Evolutionary conservation across 1,284 basidiomycete genomes (phyloP), one percentile per base, ranked within the genome.

Genomic region (Irpex sp.): DNA sequence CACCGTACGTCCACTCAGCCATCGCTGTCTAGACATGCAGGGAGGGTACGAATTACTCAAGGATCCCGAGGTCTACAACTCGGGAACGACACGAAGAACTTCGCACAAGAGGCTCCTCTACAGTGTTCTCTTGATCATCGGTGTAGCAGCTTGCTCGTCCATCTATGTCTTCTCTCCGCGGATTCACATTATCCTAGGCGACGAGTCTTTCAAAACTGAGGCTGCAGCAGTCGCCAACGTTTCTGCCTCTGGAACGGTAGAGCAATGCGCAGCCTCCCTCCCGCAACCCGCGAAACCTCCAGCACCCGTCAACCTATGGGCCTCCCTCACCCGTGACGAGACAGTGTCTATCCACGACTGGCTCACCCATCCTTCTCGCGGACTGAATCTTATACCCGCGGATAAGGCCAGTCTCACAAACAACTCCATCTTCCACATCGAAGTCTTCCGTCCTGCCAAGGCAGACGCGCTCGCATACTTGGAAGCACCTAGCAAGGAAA

Each of bases 371-470:
- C 76, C 81, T 0, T 75, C 74, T 49, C 78, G 74, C 44, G 70
- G 70, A 5, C 76, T 88, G 9, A 87, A 88, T 71, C 75, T 85
- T 21, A 84, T 83, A 0, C 67, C 66, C 4, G 72, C 72, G 17
- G 69, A 72, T 34, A 54, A 70, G 13, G 73, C 77, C 0, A 44
- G 5, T 8, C 57, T 77, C 13, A 78, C 79, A 1, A 83, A 85
- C 65, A 85, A 86, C 71, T 71, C 76, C 62, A 71, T 86, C 54
- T 82, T 75, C 67, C 70, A 78, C 64, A 81, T 87, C 61, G 85
- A 86, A 67, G 72, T 75, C 0, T 81, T 79, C 63, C 76, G 78
- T 48, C 85, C 85, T 0, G 67, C 77, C 2, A 87, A 87, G 72
- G 71, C 73, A 3, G 79, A 78, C n/a, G 81, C 80, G 2, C 74